These are phyloP conservation scores for Exophiala mesophila DNA, from an alignment of 2,329 filamentous ascomycete genomes.

Conservation along the genomic window DNA sequence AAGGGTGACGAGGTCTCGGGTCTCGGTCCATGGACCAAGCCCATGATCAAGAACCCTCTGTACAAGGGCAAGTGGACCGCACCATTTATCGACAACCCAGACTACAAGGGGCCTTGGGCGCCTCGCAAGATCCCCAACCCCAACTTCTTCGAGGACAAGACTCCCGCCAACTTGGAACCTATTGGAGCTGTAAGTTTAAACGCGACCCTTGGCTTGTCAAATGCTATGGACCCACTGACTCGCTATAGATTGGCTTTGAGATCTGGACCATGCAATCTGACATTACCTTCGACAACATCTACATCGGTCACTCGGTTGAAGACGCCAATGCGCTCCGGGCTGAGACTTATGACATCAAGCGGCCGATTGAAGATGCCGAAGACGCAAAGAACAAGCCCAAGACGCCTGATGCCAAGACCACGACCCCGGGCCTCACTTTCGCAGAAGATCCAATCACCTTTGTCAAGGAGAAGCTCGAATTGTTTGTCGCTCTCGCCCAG, in stretches of 20 bases:
- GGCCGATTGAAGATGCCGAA: constrained; percentile 71
- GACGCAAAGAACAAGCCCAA: constrained; percentile 77
- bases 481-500: constrained; percentile 81
- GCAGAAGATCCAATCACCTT: constrained; percentile 82
- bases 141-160: constrained; percentile 94
- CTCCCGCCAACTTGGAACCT: constrained; percentile 91
- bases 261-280: constrained; percentile 99
- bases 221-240: constrained; percentile 5
- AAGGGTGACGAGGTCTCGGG: constrained; percentile 92
- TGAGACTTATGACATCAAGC: constrained; percentile 88
- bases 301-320: constrained; percentile 93
- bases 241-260: constrained; percentile 81
- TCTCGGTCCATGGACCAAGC: constrained; percentile 87
- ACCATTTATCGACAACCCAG: constrained; percentile 91
- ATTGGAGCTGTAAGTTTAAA: constrained; percentile 79
- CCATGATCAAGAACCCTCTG: constrained; percentile 86
- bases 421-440: constrained; percentile 72
- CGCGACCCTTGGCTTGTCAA: neutral
- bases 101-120: constrained; percentile 93
- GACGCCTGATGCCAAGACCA: constrained; percentile 60
- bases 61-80: constrained; percentile 99
- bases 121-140: constrained; percentile 97
- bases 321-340: constrained; percentile 85
- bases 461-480: constrained; percentile 85
- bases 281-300: constrained; percentile 99